Percentiles rank a stretch among this genome's conserved stretches.
Evolutionary conservation across 805 yeast genomes (phyloP).

Genomic region (Candida vartiovaarae): DNA sequence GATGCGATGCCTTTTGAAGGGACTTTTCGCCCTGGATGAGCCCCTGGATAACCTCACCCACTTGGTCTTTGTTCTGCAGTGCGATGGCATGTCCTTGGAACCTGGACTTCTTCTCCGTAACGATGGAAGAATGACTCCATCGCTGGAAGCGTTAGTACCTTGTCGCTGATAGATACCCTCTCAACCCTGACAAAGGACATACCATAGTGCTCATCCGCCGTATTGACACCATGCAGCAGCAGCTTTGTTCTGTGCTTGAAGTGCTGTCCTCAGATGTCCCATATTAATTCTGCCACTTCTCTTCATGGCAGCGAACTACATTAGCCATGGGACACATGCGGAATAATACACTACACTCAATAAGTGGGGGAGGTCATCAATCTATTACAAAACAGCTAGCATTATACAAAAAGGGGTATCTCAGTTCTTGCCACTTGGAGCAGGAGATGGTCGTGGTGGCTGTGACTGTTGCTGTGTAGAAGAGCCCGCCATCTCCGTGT

Average conservation of each 20-base stretch:
- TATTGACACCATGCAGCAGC: no score
- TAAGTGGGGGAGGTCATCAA: neutral
- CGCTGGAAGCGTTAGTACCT: neutral
- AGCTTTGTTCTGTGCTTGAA: no score
- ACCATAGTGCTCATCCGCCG: no score
- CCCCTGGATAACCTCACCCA: constrained; percentile 34
- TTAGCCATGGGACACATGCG: no score
- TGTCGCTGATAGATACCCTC: no score
- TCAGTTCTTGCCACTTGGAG: neutral
- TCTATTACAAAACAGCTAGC: neutral
- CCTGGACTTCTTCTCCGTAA: constrained; percentile 49
- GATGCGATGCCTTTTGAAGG: constrained; percentile 58
- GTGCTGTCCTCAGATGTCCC: no score
- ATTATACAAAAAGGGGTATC: neutral
- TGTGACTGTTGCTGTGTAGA: neutral
- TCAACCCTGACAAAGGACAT: no score
- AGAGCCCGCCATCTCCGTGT: constrained; percentile 8
- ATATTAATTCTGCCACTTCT: no score
- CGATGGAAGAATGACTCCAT: constrained; percentile 36
- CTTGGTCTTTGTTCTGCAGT: constrained; percentile 33
- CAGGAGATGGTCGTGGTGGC: neutral
- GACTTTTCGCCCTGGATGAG: constrained; percentile 40
- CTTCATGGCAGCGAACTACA: no score
- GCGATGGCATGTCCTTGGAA: constrained; percentile 57
- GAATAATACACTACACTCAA: no score